Evolutionary conservation across 1,139 yeast species (phyloP), one percentile per base, ranked within the genome.

Genomic region (Zygotorulaspora mrakii): DNA sequence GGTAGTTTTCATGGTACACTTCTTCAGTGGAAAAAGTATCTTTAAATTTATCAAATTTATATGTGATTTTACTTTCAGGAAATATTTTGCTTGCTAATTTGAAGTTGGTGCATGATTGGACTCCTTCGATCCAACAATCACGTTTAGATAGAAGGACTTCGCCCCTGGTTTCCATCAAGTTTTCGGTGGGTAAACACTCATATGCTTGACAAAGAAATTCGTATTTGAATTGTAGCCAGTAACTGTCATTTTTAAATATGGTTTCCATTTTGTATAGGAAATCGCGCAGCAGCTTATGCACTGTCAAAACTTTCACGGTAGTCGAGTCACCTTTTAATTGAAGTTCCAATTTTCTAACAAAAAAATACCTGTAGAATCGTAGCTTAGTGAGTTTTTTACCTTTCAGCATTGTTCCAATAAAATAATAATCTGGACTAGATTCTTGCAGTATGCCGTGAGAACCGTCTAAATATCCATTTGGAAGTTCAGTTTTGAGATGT

Each of bases 41-140:
- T 23, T 50, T 40, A 3, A 55, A 27, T 10, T 48, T 43, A 3
- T 50, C 46, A 37, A 53, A 52, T 4, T 34, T 32, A 25, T 46
- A 48, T 4, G 17, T 17, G 3, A 33, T 33, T 9, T 23, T 18
- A 5, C 32, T 33, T 5, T 28, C 32, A 6, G 48, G 37, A 29
- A 40, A 48, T 2, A 20, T 20, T 24, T 54, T 57, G 8, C 38
- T 40, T 1, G 46, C 31, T 8, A 59, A 5, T n/a, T 31, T 27
- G 32, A 45, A 57, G n/a, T 42, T 38, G 4, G 53, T 47, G 3
- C 31, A 42, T 1, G 45, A 12, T n/a, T 47, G 41, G 1, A 58
- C 57, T 31, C 62, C 55, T 8, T 51, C 46, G 2, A 61, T 18
- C 65, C 65, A 62, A 33, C 53, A 46, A 36, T 62, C 64, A 31